Percentiles rank a stretch among this genome's conserved stretches.
These are phyloP conservation scores for Russula emetica DNA, from an alignment of 768 basidiomycete genomes.

Conservation along the genomic window DNA sequence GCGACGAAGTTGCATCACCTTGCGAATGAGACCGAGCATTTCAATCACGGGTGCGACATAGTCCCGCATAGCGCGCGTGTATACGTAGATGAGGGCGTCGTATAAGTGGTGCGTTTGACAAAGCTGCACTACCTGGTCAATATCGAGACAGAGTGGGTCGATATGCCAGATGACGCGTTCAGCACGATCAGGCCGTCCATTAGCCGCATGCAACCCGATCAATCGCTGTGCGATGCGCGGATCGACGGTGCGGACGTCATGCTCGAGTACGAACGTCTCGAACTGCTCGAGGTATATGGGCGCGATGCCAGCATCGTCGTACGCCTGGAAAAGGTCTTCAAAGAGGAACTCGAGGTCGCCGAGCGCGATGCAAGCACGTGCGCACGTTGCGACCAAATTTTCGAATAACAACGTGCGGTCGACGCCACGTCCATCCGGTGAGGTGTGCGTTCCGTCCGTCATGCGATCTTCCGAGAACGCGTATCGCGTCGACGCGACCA, in stretches of 20 bases:
- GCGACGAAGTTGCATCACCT: conserved; percentile 53
- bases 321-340: conserved; percentile 89
- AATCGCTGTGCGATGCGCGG: conserved; percentile 85
- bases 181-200: conserved; percentile 64
- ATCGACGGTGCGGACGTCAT: conserved; percentile 69
- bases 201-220: conserved; percentile 70
- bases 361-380: conserved; percentile 75
- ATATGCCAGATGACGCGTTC: conserved; percentile 96
- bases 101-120: conserved; percentile 82
- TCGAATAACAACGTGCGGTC: conserved; percentile 90
- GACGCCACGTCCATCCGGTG: conserved; percentile 82
- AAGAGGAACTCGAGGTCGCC: conserved; percentile 83
- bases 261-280: conserved; percentile 75
- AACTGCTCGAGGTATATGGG: conserved; percentile 79
- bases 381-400: conserved; percentile 71
- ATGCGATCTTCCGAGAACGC: conserved; percentile 95
- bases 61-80: conserved; percentile 82
- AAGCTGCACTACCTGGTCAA: conserved; percentile 85
- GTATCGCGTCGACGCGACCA: conserved; percentile 83
- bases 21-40: conserved; percentile 70
- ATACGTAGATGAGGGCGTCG: conserved; percentile 93
- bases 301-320: conserved; percentile 77
- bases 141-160: conserved; percentile 83
- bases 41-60: conserved; percentile 88
- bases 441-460: conserved; percentile 80